phyloP scores from a whole-genome alignment of 148 eudicot species.

The Heliosperma pusillum region DNA sequence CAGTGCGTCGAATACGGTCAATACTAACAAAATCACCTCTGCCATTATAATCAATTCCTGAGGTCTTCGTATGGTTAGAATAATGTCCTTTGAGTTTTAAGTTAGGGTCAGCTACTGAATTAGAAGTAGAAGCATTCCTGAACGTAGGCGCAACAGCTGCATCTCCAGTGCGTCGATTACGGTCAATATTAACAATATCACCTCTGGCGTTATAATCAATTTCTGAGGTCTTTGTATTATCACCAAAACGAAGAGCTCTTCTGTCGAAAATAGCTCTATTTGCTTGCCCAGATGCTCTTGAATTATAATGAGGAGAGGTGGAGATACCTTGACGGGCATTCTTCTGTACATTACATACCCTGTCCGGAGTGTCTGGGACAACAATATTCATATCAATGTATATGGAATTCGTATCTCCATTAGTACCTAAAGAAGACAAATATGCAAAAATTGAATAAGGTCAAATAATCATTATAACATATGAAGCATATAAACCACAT shows the following conservation, averaged over 20 bases:
- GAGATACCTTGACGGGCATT: constrained; percentile 20
- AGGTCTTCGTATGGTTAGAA: constrained; percentile 23
- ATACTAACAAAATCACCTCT: constrained; percentile 20
- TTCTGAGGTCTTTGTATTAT: constrained; percentile 23
- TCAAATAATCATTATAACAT: constrained; percentile 1
- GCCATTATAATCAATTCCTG: constrained; percentile 20
- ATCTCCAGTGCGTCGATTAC: constrained; percentile 13
- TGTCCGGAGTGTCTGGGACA: constrained; percentile 80
- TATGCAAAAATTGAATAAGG: not conserved
- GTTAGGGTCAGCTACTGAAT: constrained; percentile 23
- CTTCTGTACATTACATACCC: constrained; percentile 23
- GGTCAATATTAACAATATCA: constrained; percentile 23
- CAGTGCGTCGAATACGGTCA: constrained; percentile 16
- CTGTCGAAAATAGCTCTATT: constrained; percentile 25
- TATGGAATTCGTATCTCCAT: constrained; percentile 44
- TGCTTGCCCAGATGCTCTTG: constrained; percentile 20
- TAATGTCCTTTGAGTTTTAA: constrained; percentile 24
- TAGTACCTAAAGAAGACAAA: constrained; percentile 24
- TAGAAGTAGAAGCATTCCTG: constrained; percentile 29
- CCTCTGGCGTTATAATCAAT: constrained; percentile 19
- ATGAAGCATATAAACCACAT: not conserved
- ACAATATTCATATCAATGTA: constrained; percentile 46
- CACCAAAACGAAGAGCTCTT: constrained; percentile 25
- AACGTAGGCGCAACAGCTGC: constrained; percentile 21
- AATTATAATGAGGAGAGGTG: constrained; percentile 23